Percentiles rank a stretch among this genome's conserved stretches.
Evolutionary conservation across 306 rosid genomes (phyloP).

Genomic region (Boehmeria nivea): DNA sequence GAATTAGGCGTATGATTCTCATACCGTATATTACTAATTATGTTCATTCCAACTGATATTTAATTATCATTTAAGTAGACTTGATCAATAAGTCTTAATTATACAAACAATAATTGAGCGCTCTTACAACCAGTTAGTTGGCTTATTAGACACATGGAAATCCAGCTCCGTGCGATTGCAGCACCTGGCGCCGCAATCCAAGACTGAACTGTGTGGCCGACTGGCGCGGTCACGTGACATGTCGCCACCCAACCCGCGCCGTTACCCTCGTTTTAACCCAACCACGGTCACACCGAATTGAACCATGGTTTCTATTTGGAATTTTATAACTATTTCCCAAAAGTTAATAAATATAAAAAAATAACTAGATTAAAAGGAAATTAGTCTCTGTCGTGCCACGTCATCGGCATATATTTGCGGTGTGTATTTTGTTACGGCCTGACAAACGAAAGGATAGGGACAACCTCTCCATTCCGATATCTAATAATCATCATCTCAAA

Average conservation of each 20-base stretch:
- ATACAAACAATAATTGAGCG: too few species aligned
- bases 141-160: too few species aligned
- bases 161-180: slow-evolving; percentile 6
- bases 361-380: not conserved
- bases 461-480: slow-evolving; percentile 12
- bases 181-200: slow-evolving; percentile 56
- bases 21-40: too few species aligned
- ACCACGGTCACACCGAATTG: slow-evolving; percentile 15
- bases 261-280: slow-evolving; percentile 20
- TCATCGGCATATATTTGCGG: slow-evolving; percentile 1
- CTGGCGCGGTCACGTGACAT: slow-evolving; percentile 30
- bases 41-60: too few species aligned
- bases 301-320: slow-evolving; percentile 21
- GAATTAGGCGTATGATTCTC: too few species aligned
- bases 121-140: too few species aligned
- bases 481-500: slow-evolving; percentile 30
- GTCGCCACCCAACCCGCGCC: slow-evolving; percentile 26
- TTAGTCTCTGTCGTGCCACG: slow-evolving; percentile 14
- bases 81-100: too few species aligned
- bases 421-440: not conserved
- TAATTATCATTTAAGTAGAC: too few species aligned
- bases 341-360: too few species aligned
- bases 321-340: too few species aligned
- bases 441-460: not conserved
- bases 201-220: slow-evolving; percentile 11